Percentiles rank a stretch among this genome's conserved stretches.
Conservation (phyloP, 495 filamentous ascomycete genomes). For the Penicillium parvum region DNA sequence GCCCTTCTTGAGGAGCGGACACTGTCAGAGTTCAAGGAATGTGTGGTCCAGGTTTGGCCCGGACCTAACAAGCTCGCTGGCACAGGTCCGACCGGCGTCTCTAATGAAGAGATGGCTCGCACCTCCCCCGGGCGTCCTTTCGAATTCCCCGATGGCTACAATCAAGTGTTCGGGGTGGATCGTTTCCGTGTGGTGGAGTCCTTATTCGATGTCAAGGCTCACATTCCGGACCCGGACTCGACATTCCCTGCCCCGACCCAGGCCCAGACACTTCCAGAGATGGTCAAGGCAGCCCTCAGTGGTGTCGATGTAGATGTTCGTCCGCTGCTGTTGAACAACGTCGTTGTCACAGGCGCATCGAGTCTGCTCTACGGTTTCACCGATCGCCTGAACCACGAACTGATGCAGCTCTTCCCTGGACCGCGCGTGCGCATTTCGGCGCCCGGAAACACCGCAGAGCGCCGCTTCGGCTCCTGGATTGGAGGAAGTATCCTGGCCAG, state of each 20-base stretch:
- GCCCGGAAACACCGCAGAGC: constrained; percentile 77
- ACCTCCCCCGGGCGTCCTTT: constrained; percentile 73
- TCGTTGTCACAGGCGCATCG: constrained; percentile 88
- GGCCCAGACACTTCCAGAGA: constrained; percentile 69
- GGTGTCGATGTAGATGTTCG: constrained; percentile 85
- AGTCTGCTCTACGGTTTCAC: constrained; percentile 84
- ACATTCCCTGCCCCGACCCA: constrained; percentile 51
- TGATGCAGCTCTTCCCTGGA: constrained; percentile 72
- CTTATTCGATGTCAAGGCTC: constrained; percentile 76
- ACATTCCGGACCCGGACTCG: constrained; percentile 39
- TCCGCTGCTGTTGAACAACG: constrained; percentile 74
- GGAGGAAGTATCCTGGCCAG: constrained; percentile 94
- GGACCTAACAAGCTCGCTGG: constrained; percentile 65
- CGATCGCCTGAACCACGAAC: constrained; percentile 79
- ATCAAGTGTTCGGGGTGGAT: constrained; percentile 86
- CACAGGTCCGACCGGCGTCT: constrained; percentile 51
- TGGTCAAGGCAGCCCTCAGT: constrained; percentile 72
- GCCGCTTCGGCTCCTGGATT: constrained; percentile 90
- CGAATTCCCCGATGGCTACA: constrained; percentile 93
- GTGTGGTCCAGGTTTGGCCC: constrained; percentile 89
- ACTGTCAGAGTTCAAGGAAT: constrained; percentile 94
- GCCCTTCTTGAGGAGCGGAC: constrained; percentile 87
- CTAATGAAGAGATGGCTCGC: constrained; percentile 65
- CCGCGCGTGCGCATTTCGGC: constrained; percentile 80
- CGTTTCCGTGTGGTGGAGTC: constrained; percentile 81